These are phyloP conservation scores for Lentinula raphanica DNA, from an alignment of 768 basidiomycete species.

Conservation along the genomic window DNA sequence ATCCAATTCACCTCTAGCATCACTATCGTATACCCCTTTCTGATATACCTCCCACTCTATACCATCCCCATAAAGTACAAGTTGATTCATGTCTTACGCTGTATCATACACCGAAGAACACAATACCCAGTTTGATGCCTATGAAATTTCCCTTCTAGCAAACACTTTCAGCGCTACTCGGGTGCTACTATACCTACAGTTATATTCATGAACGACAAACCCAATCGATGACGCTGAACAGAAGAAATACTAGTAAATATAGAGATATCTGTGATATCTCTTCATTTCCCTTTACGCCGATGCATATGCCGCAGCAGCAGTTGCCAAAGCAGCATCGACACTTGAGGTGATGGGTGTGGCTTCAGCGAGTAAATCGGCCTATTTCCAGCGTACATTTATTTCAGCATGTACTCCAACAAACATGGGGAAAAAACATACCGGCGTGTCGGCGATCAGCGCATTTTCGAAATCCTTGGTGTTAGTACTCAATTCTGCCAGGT, in stretches of 20 bases:
- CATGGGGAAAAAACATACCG: constrained; percentile 14
- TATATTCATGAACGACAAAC: background rate
- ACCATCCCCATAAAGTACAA: background rate
- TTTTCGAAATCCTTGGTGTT: constrained; percentile 16
- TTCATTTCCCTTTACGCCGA: background rate
- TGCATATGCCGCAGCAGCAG: constrained; percentile 22
- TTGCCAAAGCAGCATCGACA: constrained; percentile 20
- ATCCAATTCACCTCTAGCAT: background rate
- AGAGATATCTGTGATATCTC: no score
- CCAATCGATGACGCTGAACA: no score
- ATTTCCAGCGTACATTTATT: background rate
- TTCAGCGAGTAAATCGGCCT: constrained; percentile 18
- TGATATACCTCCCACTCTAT: background rate
- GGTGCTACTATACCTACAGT: no score
- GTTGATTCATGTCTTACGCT: no score
- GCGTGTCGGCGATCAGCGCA: constrained; percentile 22
- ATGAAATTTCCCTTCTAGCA: no score
- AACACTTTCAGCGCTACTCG: no score
- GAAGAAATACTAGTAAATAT: no score
- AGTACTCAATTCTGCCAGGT: constrained; percentile 20
- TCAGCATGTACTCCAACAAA: no score
- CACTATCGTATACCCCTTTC: background rate
- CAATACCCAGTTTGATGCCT: no score
- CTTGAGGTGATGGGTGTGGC: constrained; percentile 13
- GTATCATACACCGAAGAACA: no score